These are phyloP conservation scores for Thielaviopsis ethacetica DNA, from an alignment of 2,329 filamentous ascomycete genomes.

Conservation along the genomic window DNA sequence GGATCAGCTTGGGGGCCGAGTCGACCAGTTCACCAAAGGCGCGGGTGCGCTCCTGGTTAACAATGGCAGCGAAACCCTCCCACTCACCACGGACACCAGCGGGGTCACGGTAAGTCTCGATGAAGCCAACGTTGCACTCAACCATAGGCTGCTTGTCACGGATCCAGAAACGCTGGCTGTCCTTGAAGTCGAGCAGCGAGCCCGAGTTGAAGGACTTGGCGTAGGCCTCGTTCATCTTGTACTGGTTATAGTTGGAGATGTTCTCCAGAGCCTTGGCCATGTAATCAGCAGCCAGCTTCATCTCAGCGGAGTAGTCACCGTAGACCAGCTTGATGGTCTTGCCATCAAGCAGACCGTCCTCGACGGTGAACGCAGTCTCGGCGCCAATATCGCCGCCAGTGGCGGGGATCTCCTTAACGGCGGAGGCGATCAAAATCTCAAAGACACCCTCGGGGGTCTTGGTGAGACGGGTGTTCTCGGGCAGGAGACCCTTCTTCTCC, in stretches of 20 bases:
- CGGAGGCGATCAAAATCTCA: slow-evolving; percentile 61
- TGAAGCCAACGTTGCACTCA: slow-evolving; percentile 69
- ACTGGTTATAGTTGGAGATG: slow-evolving; percentile 57
- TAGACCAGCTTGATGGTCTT: slow-evolving; percentile 57
- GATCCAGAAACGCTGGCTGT: slow-evolving; percentile 69
- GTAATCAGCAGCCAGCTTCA: slow-evolving; percentile 51
- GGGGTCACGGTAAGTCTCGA: slow-evolving; percentile 74
- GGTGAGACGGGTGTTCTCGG: slow-evolving; percentile 60
- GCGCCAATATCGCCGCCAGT: slow-evolving; percentile 54
- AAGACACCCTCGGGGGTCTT: slow-evolving; percentile 50
- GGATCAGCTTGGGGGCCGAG: slow-evolving; percentile 68
- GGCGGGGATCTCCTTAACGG: slow-evolving; percentile 38
- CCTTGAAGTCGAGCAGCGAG: slow-evolving; percentile 62
- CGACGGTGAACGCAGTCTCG: slow-evolving; percentile 41
- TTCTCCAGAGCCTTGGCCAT: slow-evolving; percentile 52
- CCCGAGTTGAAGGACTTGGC: slow-evolving; percentile 58
- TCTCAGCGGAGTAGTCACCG: slow-evolving; percentile 57
- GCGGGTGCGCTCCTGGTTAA: slow-evolving; percentile 52
- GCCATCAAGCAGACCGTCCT: slow-evolving; percentile 42
- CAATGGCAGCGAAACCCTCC: slow-evolving; percentile 62
- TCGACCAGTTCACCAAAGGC: slow-evolving; percentile 77
- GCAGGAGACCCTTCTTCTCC: slow-evolving; percentile 52
- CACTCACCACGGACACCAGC: slow-evolving; percentile 68
- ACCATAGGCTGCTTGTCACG: slow-evolving; percentile 67
- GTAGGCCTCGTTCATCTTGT: slow-evolving; percentile 58